Conservation (phyloP, 1,284 basidiomycete genomes). For the Fomitopsis palustris region DNA sequence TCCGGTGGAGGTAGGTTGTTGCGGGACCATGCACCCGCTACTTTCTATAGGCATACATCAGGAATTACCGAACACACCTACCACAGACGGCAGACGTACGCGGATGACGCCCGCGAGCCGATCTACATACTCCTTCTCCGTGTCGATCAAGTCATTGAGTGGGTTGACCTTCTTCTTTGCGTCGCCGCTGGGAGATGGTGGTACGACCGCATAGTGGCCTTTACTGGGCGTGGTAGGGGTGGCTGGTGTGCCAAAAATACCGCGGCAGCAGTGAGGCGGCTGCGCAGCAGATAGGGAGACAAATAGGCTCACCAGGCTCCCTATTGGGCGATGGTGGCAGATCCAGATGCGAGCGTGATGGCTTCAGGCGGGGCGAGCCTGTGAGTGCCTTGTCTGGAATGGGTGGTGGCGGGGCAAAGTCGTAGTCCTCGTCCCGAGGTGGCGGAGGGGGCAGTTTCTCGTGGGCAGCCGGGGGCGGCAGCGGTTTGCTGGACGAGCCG, state of each 20-base stretch:
- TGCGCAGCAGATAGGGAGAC: background rate
- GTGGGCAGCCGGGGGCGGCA: slow-evolving; percentile 29
- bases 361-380: slow-evolving; percentile 5
- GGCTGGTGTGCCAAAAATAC: slow-evolving; percentile 4
- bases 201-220: slow-evolving; percentile 17
- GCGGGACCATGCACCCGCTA: slow-evolving; percentile 95
- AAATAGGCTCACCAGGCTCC: background rate
- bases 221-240: slow-evolving; percentile 21
- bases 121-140: slow-evolving; percentile 92
- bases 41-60: slow-evolving; percentile 57
- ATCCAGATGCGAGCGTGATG: background rate
- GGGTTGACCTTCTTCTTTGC: slow-evolving; percentile 74
- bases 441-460: slow-evolving; percentile 36
- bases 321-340: background rate
- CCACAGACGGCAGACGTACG: slow-evolving; percentile 45
- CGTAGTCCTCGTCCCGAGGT: slow-evolving; percentile 23
- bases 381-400: slow-evolving; percentile 33
- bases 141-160: slow-evolving; percentile 89
- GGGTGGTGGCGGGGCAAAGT: slow-evolving; percentile 21
- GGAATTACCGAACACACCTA: slow-evolving; percentile 10
- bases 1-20: slow-evolving; percentile 91
- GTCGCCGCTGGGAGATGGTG: slow-evolving; percentile 27
- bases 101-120: slow-evolving; percentile 88
- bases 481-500: slow-evolving; percentile 23
- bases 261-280: background rate